phyloP scores from a whole-genome alignment of 2,329 filamentous ascomycete species.

The Biscogniauxia sp. region DNA sequence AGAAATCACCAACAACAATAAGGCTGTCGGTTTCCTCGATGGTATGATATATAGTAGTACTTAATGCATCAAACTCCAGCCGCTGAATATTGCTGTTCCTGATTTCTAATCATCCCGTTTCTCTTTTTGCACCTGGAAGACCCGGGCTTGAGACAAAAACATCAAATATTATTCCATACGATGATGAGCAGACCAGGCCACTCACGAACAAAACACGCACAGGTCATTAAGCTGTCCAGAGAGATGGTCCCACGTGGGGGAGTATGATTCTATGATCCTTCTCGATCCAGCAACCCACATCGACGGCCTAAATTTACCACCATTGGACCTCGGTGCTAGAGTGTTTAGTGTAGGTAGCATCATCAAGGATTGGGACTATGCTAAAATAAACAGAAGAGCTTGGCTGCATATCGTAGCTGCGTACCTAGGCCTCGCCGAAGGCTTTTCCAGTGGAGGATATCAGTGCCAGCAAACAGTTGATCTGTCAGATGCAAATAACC shows the following conservation, averaged over 20 bases:
- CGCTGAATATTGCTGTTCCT: background rate
- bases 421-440: background rate
- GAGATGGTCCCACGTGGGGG: background rate
- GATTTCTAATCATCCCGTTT: background rate
- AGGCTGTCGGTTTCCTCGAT: background rate
- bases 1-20: background rate
- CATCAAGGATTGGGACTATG: background rate
- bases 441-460: background rate
- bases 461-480: background rate
- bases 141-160: background rate
- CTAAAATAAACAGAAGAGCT: too few relatives aligned
- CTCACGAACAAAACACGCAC: background rate
- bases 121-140: background rate
- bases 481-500: background rate
- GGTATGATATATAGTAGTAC: background rate
- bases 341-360: background rate
- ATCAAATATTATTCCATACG: background rate
- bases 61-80: background rate
- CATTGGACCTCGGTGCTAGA: background rate
- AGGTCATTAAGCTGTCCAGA: background rate
- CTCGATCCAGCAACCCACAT: background rate
- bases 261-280: background rate
- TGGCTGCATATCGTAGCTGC: too few relatives aligned
- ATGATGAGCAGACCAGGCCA: background rate
- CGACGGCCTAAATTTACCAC: background rate